phyloP scores from a whole-genome alignment of 352 stramenopile genomes.

The Elongisporangium undulatum region DNA sequence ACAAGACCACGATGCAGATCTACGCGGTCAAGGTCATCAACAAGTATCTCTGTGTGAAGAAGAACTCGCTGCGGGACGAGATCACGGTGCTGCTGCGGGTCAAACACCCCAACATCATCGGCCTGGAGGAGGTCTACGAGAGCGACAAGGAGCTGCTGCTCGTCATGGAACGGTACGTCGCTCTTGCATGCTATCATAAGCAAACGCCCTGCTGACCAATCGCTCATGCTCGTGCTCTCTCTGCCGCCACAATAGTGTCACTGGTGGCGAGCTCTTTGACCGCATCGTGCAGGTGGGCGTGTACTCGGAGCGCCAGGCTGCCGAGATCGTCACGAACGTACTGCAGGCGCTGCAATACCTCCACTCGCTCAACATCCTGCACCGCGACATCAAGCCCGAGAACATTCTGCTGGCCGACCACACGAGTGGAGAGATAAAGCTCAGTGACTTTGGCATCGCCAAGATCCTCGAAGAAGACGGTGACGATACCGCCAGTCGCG shows the following conservation, averaged over 20 bases:
- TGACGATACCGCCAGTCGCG: conserved; percentile 53
- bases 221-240: neutral
- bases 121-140: conserved; percentile 82
- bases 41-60: conserved; percentile 83
- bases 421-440: conserved; percentile 72
- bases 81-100: conserved; percentile 83
- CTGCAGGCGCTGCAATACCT: conserved; percentile 70
- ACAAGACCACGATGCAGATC: conserved; percentile 76
- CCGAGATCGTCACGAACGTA: conserved; percentile 71
- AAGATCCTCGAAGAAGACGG: conserved; percentile 77
- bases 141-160: conserved; percentile 85
- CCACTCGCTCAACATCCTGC: conserved; percentile 77
- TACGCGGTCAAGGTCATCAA: conserved; percentile 89
- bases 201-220: neutral
- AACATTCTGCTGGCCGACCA: conserved; percentile 76
- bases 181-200: neutral
- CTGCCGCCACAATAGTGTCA: conserved; percentile 38
- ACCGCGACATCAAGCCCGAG: conserved; percentile 82
- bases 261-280: conserved; percentile 80
- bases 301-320: conserved; percentile 77
- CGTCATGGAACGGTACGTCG: conserved; percentile 75
- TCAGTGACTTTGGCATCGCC: conserved; percentile 82
- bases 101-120: conserved; percentile 87
- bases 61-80: conserved; percentile 84
- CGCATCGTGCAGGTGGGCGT: conserved; percentile 77